Conservation (phyloP, 805 yeast species). For the Hanseniaspora nectarophila region DNA sequence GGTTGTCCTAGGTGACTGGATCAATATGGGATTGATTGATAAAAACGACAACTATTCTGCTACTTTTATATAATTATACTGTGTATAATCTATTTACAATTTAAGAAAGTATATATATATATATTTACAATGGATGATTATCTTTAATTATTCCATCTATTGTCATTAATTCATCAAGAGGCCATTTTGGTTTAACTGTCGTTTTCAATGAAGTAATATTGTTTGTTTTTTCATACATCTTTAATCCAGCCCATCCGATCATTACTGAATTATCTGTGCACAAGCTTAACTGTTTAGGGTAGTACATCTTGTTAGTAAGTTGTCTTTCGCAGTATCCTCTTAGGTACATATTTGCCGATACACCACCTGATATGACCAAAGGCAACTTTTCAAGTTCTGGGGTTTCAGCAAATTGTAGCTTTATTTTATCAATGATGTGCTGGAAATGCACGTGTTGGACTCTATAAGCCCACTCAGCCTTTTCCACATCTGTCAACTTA, state of each 20-base stretch:
- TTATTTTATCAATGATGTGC: constrained; percentile 58
- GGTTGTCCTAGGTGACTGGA: constrained; percentile 61
- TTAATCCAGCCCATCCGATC: constrained; percentile 98
- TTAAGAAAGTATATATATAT: neutral
- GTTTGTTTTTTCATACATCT: constrained; percentile 45
- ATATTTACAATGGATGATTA: neutral
- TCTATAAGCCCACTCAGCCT: constrained; percentile 36
- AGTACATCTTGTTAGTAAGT: constrained; percentile 20
- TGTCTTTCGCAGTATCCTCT: constrained; percentile 37
- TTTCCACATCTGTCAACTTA: constrained; percentile 15
- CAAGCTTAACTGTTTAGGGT: constrained; percentile 31
- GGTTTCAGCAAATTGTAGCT: constrained; percentile 32
- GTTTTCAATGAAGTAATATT: constrained; percentile 40
- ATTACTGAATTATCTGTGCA: constrained; percentile 94
- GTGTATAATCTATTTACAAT: too few relatives aligned
- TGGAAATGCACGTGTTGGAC: constrained; percentile 56
- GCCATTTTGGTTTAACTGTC: constrained; percentile 75
- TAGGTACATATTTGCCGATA: constrained; percentile 59
- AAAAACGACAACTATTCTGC: constrained; percentile 13
- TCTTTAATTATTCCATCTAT: constrained; percentile 19
- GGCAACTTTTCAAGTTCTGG: constrained; percentile 30
- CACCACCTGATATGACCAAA: constrained; percentile 88
- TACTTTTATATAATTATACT: neutral
- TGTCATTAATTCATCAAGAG: constrained; percentile 40
- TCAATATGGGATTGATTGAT: constrained; percentile 45